These are phyloP conservation scores for Boletus vinaceobasis DNA, from an alignment of 768 basidiomycete species.

Conservation along the genomic window DNA sequence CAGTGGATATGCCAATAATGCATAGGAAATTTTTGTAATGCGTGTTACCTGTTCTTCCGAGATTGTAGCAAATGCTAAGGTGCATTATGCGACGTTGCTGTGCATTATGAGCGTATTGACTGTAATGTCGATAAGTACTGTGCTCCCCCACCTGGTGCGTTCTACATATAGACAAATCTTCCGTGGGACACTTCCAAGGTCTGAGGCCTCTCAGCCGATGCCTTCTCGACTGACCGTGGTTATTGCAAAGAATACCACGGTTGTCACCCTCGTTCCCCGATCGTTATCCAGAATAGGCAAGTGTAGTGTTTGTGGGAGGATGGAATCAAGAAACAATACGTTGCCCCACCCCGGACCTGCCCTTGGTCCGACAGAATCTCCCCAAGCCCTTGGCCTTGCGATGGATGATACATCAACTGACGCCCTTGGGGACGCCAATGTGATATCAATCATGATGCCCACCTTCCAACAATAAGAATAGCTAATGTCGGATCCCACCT, in stretches of 20 bases:
- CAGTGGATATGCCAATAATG: no score
- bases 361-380: neutral
- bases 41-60: no score
- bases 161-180: neutral
- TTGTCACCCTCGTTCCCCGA: neutral
- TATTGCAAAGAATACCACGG: neutral
- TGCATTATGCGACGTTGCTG: no score
- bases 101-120: no score
- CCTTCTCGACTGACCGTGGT: neutral
- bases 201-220: neutral
- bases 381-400: neutral
- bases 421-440: neutral
- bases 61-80: no score
- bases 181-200: neutral
- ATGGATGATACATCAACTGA: no score
- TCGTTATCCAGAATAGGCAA: slow-evolving; percentile 5
- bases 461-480: neutral
- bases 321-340: neutral
- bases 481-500: neutral
- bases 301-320: neutral
- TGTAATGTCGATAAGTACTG: neutral
- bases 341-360: neutral
- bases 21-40: no score
- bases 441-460: neutral
- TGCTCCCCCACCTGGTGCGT: neutral